Evolutionary conservation across 1,284 basidiomycete genomes (phyloP).

Genomic region (Porogramme epimiltina): DNA sequence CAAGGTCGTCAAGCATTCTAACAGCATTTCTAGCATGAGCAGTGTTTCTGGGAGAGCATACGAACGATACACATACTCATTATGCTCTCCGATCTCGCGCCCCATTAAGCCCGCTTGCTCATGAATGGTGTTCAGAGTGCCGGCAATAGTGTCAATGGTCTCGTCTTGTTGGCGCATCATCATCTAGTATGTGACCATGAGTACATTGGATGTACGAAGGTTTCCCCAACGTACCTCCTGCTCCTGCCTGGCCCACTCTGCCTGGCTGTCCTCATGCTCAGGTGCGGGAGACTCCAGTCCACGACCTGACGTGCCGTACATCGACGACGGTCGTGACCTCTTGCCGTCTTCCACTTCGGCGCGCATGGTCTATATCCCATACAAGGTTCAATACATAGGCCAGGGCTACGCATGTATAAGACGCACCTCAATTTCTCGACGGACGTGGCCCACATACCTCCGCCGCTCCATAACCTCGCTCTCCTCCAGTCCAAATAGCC

Average conservation of each 20-base stretch:
- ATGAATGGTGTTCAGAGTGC: constrained; percentile 78
- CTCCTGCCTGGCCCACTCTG: constrained; percentile 81
- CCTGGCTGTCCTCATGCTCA: constrained; percentile 61
- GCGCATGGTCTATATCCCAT: constrained; percentile 76
- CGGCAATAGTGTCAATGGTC: constrained; percentile 82
- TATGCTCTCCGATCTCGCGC: constrained; percentile 84
- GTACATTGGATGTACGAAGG: not conserved
- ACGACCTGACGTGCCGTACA: constrained; percentile 19
- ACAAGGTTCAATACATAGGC: constrained; percentile 1
- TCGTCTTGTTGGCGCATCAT: constrained; percentile 86
- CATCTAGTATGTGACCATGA: constrained; percentile 42
- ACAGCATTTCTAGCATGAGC: too few relatives aligned
- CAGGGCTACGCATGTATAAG: too few relatives aligned
- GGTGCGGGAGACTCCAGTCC: constrained; percentile 8
- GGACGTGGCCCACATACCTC: constrained; percentile 74
- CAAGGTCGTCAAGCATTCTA: constrained; percentile 85
- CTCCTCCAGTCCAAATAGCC: constrained; percentile 81
- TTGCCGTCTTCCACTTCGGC: constrained; percentile 45
- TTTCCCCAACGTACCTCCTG: constrained; percentile 59
- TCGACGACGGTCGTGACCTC: constrained; percentile 28
- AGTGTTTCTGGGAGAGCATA: too few relatives aligned
- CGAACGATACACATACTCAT: constrained; percentile 59
- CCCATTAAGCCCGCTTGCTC: constrained; percentile 93
- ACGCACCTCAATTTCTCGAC: constrained; percentile 72
- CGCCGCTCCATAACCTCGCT: constrained; percentile 73